These are phyloP conservation scores for Saccharomycopsis fermentans DNA, from an alignment of 805 yeast species.

Conservation along the genomic window DNA sequence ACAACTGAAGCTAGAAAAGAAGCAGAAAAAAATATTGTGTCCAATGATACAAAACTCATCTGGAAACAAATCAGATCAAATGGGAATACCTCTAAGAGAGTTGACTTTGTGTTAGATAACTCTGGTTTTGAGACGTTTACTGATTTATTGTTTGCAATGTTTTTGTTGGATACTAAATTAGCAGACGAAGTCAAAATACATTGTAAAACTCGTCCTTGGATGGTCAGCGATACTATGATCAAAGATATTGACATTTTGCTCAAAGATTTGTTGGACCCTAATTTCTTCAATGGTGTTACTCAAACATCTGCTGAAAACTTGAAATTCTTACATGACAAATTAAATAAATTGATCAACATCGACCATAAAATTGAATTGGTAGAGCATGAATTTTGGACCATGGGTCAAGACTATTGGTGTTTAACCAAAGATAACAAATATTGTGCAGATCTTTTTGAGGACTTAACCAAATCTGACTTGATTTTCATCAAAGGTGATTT, in stretches of 20 bases:
- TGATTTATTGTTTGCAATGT: conserved; percentile 59
- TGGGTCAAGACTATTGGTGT: conserved; percentile 65
- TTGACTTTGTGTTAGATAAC: conserved; percentile 84
- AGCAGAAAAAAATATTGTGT: conserved; percentile 68
- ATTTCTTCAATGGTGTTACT: conserved; percentile 32
- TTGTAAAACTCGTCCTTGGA: conserved; percentile 90
- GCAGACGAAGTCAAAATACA: conserved; percentile 62
- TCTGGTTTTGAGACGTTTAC: conserved; percentile 93
- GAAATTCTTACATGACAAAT: conserved; percentile 36
- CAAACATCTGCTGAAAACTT: conserved; percentile 24
- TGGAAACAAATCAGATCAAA: conserved; percentile 40
- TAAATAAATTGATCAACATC: conserved; percentile 31
- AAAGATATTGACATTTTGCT: conserved; percentile 60
- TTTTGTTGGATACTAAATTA: conserved; percentile 61
- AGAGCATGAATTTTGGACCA: conserved; percentile 81
- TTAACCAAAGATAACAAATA: conserved; percentile 39
- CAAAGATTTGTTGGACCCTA: conserved; percentile 41
- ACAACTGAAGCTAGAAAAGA: conserved; percentile 79
- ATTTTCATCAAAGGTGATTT: conserved; percentile 90
- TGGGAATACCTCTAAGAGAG: conserved; percentile 30
- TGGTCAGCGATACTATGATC: conserved; percentile 91
- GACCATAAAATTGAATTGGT: conserved; percentile 40
- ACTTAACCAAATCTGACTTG: conserved; percentile 53
- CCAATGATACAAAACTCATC: conserved; percentile 61
- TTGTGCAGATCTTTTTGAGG: conserved; percentile 51